These are phyloP conservation scores for Zygoascus meyerae DNA, from an alignment of 1,139 yeast species.

Conservation along the genomic window DNA sequence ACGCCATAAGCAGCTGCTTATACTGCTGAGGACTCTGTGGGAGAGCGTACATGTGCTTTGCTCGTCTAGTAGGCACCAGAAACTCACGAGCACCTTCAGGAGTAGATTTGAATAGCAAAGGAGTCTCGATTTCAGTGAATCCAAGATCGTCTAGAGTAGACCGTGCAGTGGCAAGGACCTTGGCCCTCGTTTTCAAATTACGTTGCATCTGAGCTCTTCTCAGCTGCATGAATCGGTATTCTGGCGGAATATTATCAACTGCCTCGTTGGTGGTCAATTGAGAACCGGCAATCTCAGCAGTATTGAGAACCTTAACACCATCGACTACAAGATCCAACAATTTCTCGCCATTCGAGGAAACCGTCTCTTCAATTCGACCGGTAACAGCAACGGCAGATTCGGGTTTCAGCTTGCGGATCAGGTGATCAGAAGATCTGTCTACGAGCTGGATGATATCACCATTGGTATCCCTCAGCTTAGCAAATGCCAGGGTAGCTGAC, in stretches of 20 bases:
- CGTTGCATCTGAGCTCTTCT: slow-evolving; percentile 57
- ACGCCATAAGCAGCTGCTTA: slow-evolving; percentile 89
- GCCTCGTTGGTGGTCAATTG: slow-evolving; percentile 55
- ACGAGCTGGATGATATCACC: slow-evolving; percentile 68
- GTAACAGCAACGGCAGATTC: slow-evolving; percentile 75
- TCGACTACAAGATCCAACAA: slow-evolving; percentile 54
- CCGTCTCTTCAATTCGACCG: slow-evolving; percentile 43
- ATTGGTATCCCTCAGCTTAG: slow-evolving; percentile 61
- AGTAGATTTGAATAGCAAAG: slow-evolving; percentile 84
- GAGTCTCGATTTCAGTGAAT: slow-evolving; percentile 88
- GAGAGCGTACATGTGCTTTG: slow-evolving; percentile 66
- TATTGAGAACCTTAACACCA: slow-evolving; percentile 53
- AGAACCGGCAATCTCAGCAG: slow-evolving; percentile 63
- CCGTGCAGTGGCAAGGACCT: slow-evolving; percentile 53
- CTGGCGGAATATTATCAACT: slow-evolving; percentile 57
- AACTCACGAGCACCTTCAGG: slow-evolving; percentile 99
- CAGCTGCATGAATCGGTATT: slow-evolving; percentile 73
- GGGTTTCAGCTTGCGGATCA: slow-evolving; percentile 48
- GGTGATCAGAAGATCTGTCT: slow-evolving; percentile 42
- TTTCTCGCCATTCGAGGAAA: slow-evolving; percentile 25
- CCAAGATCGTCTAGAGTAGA: slow-evolving; percentile 39
- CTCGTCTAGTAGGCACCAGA: slow-evolving; percentile 77
- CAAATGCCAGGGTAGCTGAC: slow-evolving; percentile 57
- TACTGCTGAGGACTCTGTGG: slow-evolving; percentile 98
- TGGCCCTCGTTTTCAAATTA: slow-evolving; percentile 56